Evolutionary conservation across 306 rosid genomes (phyloP).

Genomic region (Quercus ilex): DNA sequence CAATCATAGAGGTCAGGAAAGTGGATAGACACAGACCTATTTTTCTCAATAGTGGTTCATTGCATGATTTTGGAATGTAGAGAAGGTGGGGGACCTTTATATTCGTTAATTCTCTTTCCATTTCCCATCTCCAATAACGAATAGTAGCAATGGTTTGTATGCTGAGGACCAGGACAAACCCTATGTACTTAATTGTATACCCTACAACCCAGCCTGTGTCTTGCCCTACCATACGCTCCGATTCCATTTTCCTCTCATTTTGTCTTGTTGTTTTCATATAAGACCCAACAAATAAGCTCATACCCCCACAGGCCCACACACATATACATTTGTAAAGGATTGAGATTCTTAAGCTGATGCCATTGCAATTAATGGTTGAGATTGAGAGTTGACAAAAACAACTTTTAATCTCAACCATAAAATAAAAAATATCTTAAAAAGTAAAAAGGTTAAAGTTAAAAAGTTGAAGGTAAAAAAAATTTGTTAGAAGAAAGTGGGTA

Average conservation of each 20-base stretch:
- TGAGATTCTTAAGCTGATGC: too few species aligned
- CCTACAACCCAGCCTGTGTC: neutral
- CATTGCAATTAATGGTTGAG: too few species aligned
- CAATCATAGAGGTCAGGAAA: too few species aligned
- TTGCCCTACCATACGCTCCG: slow-evolving; percentile 35
- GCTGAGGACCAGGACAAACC: neutral
- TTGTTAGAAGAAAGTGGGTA: too few species aligned
- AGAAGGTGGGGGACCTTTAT: slow-evolving; percentile 16
- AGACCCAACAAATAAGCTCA: neutral
- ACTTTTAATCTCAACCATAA: too few species aligned
- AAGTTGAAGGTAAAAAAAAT: too few species aligned
- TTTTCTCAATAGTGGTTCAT: neutral
- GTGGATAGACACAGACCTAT: too few species aligned
- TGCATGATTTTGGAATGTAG: slow-evolving; percentile 16
- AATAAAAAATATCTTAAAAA: too few species aligned
- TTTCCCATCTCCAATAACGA: slow-evolving; percentile 20
- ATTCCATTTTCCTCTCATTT: slow-evolving; percentile 5
- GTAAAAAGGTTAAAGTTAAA: too few species aligned
- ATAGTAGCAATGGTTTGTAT: neutral
- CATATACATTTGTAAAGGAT: too few species aligned
- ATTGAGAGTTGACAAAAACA: too few species aligned
- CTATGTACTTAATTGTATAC: neutral
- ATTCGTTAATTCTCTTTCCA: neutral
- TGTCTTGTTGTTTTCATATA: slow-evolving; percentile 17
- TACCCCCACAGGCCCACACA: too few species aligned